Conservation (phyloP, 371 early-diverging fungal genomes). For the Dipsacomyces acuminosporus region DNA sequence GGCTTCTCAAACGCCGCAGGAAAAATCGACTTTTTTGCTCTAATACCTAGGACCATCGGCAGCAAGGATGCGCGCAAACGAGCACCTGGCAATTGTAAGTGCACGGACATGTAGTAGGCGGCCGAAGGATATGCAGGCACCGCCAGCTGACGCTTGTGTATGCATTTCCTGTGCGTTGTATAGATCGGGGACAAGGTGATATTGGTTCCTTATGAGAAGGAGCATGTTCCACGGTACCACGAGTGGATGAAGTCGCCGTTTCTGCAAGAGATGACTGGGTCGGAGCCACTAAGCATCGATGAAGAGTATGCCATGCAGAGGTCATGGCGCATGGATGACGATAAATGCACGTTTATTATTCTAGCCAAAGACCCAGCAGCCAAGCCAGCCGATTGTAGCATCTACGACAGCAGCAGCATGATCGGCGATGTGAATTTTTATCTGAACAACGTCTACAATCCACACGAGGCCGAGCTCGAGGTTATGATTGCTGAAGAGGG, state of each 20-base stretch:
- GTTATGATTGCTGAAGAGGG: conserved; percentile 84
- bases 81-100: conserved; percentile 50
- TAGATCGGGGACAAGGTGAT: conserved; percentile 63
- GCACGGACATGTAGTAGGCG: not conserved
- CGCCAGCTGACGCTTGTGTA: too few species aligned
- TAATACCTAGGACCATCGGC: too few species aligned
- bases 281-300: conserved; percentile 83
- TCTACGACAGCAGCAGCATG: conserved; percentile 57
- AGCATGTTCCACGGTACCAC: conserved; percentile 85
- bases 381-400: conserved; percentile 28
- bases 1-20: too few species aligned
- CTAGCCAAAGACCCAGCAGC: conserved; percentile 39
- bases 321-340: conserved; percentile 78
- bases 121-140: too few species aligned
- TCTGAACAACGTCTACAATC: conserved; percentile 71
- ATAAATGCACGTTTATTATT: conserved; percentile 76
- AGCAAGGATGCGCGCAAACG: conserved; percentile 53
- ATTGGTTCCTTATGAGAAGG: conserved; percentile 78
- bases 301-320: conserved; percentile 93
- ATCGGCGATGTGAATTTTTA: conserved; percentile 93
- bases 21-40: too few species aligned
- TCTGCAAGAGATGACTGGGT: conserved; percentile 89
- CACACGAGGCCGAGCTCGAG: conserved; percentile 82
- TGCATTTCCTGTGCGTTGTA: not conserved
- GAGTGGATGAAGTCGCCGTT: conserved; percentile 91